Conservation (phyloP, 2,329 filamentous ascomycete genomes). For the Phaeosphaeria sp. region DNA sequence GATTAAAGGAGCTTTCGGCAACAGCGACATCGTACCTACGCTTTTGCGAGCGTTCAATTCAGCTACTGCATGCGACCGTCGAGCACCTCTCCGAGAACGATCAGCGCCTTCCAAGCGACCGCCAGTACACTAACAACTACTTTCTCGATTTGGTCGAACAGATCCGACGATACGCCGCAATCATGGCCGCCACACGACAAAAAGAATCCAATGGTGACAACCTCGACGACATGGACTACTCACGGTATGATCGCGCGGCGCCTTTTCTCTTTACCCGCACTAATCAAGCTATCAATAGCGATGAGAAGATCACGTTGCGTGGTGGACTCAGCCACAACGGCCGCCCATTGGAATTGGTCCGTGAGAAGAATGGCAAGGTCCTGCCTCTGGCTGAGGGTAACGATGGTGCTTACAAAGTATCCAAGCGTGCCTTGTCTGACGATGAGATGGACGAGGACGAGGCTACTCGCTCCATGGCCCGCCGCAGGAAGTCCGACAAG, state of each 20-base stretch:
- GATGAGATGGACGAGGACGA: conserved; percentile 80
- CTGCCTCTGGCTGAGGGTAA: conserved; percentile 73
- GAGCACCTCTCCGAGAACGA: conserved; percentile 85
- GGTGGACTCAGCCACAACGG: conserved; percentile 84
- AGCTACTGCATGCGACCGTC: conserved; percentile 88
- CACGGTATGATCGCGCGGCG: conserved; percentile 47
- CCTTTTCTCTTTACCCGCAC: conserved; percentile 29
- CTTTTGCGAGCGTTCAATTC: conserved; percentile 90
- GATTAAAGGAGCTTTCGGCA: conserved; percentile 73
- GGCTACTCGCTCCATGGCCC: conserved; percentile 90
- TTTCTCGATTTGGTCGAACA: conserved; percentile 96
- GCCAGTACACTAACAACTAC: conserved; percentile 93
- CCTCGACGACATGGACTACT: conserved; percentile 59
- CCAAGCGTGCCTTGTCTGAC: conserved; percentile 64
- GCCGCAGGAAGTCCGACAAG: conserved; percentile 90
- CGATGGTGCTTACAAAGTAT: conserved; percentile 63
- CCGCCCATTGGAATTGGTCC: conserved; percentile 82
- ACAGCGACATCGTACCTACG: conserved; percentile 79
- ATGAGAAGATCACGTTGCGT: conserved; percentile 78
- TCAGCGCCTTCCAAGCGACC: conserved; percentile 81
- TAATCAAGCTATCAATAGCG: conserved; percentile 50
- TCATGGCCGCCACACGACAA: conserved; percentile 78
- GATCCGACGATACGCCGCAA: conserved; percentile 86
- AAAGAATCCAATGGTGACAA: conserved; percentile 65
- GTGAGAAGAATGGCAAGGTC: conserved; percentile 78